These are phyloP conservation scores for Rhipidocladum racemiflorum DNA, from an alignment of 176 grass and related monocot genomes.

Conservation along the genomic window DNA sequence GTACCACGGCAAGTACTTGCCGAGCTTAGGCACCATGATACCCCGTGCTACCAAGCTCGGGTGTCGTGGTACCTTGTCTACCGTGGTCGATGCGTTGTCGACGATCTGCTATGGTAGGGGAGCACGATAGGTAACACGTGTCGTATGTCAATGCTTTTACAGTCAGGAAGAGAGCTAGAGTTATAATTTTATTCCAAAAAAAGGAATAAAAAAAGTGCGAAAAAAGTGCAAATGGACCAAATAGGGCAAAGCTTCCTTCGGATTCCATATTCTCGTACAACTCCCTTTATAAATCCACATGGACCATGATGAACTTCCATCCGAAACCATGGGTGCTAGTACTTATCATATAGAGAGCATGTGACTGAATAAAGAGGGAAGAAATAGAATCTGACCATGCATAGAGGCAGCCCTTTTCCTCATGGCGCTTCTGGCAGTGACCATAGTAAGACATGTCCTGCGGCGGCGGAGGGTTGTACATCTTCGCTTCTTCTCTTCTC, in stretches of 20 bases:
- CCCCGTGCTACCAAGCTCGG: too few species aligned
- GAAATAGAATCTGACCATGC: constrained; percentile 33
- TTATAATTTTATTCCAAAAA: too few species aligned
- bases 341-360: background rate
- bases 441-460: constrained; percentile 62
- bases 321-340: background rate
- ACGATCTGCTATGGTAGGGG: too few species aligned
- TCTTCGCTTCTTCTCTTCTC: constrained; percentile 11
- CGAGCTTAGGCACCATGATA: too few species aligned
- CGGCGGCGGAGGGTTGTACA: constrained; percentile 55
- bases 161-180: too few species aligned
- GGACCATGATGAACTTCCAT: background rate
- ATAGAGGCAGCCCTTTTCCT: constrained; percentile 72
- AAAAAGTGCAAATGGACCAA: too few species aligned
- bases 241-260: background rate
- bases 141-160: too few species aligned
- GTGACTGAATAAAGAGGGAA: background rate
- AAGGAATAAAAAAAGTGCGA: too few species aligned
- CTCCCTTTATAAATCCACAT: background rate
- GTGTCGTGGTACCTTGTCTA: too few species aligned
- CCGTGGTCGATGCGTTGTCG: too few species aligned
- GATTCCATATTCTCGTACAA: background rate
- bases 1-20: too few species aligned
- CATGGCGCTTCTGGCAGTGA: constrained; percentile 49
- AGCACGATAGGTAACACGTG: too few species aligned